Base-by-base conservation (phyloP, 306 rosid genomes). In the Lathyrus sativus region DNA sequence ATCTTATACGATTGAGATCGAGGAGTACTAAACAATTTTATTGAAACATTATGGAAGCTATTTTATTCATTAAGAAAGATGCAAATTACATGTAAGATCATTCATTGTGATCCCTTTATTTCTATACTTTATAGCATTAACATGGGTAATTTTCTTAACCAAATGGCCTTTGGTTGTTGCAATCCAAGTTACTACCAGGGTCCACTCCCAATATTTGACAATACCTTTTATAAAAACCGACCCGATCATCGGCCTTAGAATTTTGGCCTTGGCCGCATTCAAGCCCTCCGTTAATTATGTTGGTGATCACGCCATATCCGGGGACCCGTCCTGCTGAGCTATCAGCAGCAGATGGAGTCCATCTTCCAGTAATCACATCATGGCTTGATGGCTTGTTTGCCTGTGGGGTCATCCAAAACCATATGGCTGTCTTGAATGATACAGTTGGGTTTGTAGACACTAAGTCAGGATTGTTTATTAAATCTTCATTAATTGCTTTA, bases 331-430 rank as follows among this genome's bases (percentile, higher is more conserved):
- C 73, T 0, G 83, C 88, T 4, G 74, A n/a, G 0, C 0, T 26
- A 58, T 89, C 96, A 2, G 78, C 79, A 6, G 2, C 26, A 0
- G 92, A 63, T 0, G 90, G 90, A 0, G 35, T 79, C 96, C 96
- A 89, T 26, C 0, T 65, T 1, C 83, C 80, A 0, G 35, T 73
- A 49, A 89, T 85, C 14, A 86, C 92, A 67, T 86, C 72, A 15
- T 89, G 96, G 75, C 88, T 62, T 7, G 92, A 89, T 2, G 96
- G 96, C 77, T 89, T 89, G 71, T 79, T 83, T 39, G 46, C 76
- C 22, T 86, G 92, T 22, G 85, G 49, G 7, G 90, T 89, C 92
- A 89, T 86, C 96, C 96, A 89, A 44, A 89, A 89, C 96, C 92
- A 89, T 6, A 89, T 4, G 9, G 92, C 92, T 8, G 91, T 74